Base-by-base conservation (phyloP, 257 asterid genomes). In the Sherardia arvensis region DNA sequence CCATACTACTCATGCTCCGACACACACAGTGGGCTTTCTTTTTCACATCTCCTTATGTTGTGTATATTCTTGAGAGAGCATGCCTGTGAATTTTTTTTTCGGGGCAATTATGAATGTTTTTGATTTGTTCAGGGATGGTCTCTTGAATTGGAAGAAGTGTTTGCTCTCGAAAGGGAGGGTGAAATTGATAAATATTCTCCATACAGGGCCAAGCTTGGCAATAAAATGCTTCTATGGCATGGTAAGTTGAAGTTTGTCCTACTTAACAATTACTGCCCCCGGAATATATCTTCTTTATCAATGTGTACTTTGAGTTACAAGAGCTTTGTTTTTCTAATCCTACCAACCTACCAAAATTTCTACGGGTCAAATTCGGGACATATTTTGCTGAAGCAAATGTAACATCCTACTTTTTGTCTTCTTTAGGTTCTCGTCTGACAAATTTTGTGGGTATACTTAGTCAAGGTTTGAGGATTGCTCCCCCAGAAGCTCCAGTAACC, bases 401-500 rank as follows among this genome's bases (percentile, higher is more conserved):
- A 58, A 45, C 23, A 47, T 60, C 18, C 25, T 62, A 67, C n/a
- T n/a, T 61, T 57, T 54, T 43, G 7, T 66, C 45, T 79, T 53
- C 58, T 40, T 61, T 63, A 93, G 97, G 97, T 69, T 93, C 99
- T 20, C 81, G 97, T 57, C 61, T 93, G 79, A 93, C 99, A 73
- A 93, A 93, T 71, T 93, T 87, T 73, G 85, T 93, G 54, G 99
- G 99, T 73, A 93, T 93, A 65, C 95, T 93, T 40, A 90, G 88
- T 78, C 96, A 93, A 87, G 99, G 99, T 59, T 78, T 93, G 68
- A 78, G 99, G 77, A 83, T 93, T 73, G 99, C 97, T 74, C 99
- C 99, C 65, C 96, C 97, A 10, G 99, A 93, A 87, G 99, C 99
- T 71, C 99, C 99, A 43, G 81, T 91, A 66, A 87, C 99, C 5